Evolutionary conservation across 2,329 filamentous ascomycete genomes (phyloP), one percentile per base, ranked within the genome.

Genomic region (Dryadomyces quercus-mongolicae): DNA sequence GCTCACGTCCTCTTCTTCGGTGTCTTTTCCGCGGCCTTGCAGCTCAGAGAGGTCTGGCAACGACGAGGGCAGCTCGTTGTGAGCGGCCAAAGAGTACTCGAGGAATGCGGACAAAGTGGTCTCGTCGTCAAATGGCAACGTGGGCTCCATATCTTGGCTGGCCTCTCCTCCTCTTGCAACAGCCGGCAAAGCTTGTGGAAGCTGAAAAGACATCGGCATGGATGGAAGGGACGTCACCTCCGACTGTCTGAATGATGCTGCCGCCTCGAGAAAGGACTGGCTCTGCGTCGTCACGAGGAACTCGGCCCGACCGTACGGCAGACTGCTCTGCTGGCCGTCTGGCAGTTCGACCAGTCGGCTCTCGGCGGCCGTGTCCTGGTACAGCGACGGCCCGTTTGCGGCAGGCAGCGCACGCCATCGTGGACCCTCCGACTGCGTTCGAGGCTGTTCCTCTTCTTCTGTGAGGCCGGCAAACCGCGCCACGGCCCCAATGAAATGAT

Each of bases 1-100:
- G 7, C 36, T 2, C 10, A n/a, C 36, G 36, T 36, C 2, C 45
- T 15, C 21, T 6, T 31, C 38, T 3, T 22, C 20, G 9, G 31
- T 20, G 18, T 25, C 34, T 25, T 43, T 22, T 25, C 44, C 56
- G 2, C n/a, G 49, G 20, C 5, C 49, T 62, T 34, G 55, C 55
- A 43, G 60, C 62, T 52, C 60, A 61, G 45, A 57, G 46, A 54
- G 49, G 5, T 46, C 54, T 18, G 84, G 70, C 56, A 85, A 78
- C 1, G 84, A 86, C 0, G 82, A 85, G 1, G 77, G 68, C 4
- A 85, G 67, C 15, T 81, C 78, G 58, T 87, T 76, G 64, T 94
- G 81, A 15, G 85, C 70, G 2, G 82, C 78, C 50, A 94, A 76
- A 0, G 88, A 93, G 62, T 92, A 81, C 59, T 93, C 80, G 61